Evolutionary conservation across 768 basidiomycete species (phyloP).

Genomic region (Chiua virens): DNA sequence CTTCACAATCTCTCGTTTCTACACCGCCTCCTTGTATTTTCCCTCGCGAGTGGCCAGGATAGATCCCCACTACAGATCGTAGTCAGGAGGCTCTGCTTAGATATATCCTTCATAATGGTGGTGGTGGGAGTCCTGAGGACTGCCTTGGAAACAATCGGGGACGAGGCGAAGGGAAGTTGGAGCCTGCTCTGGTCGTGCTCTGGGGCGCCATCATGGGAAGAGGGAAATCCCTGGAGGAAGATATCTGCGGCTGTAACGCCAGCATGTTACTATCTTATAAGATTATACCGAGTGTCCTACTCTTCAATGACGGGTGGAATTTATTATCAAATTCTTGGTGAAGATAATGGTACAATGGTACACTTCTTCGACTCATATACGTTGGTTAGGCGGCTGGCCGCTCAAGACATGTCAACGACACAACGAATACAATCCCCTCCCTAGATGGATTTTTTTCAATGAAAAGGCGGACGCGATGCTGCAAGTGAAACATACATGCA

Average conservation of each 20-base stretch:
- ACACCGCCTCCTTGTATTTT: constrained; percentile 53
- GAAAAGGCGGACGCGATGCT: neutral
- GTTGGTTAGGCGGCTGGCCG: too few species aligned
- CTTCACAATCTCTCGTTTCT: constrained; percentile 49
- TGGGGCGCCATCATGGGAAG: constrained; percentile 72
- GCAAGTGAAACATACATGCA: constrained; percentile 75
- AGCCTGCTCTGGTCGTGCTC: constrained; percentile 59
- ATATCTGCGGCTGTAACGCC: constrained; percentile 6
- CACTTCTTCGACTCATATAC: constrained; percentile 1
- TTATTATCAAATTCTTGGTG: neutral
- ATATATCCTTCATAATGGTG: constrained; percentile 71
- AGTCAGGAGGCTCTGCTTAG: constrained; percentile 72
- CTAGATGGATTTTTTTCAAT: constrained; percentile 26
- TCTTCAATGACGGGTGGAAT: neutral
- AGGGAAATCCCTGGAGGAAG: constrained; percentile 49
- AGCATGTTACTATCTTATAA: constrained; percentile 1
- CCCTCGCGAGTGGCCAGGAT: constrained; percentile 52
- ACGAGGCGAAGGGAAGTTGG: constrained; percentile 68
- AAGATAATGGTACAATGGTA: neutral
- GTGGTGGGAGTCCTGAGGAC: constrained; percentile 57
- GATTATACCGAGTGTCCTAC: constrained; percentile 7
- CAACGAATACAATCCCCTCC: constrained; percentile 90
- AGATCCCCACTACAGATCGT: constrained; percentile 68
- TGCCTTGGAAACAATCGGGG: constrained; percentile 68
- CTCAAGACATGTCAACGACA: constrained; percentile 83